Conservation (phyloP, 2,329 filamentous ascomycete species). For the Fusarium anguioides region DNA sequence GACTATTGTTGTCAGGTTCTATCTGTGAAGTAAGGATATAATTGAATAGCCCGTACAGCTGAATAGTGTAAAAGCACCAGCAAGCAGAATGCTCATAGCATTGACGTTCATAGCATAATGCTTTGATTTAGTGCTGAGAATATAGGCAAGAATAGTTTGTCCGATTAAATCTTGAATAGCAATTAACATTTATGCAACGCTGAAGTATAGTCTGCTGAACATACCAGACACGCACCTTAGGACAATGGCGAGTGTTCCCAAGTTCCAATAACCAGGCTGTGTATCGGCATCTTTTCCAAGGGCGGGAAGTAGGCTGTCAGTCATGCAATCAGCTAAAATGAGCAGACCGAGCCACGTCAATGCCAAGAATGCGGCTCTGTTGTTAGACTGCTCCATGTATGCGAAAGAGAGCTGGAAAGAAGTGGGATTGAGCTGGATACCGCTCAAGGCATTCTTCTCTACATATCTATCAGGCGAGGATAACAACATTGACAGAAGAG, state of each 20-base stretch:
- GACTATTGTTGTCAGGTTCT: background rate
- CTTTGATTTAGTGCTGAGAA: background rate
- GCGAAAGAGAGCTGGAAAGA: background rate
- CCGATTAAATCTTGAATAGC: background rate
- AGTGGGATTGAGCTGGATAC: background rate
- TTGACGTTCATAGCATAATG: background rate
- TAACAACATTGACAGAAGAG: no score
- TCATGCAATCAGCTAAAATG: background rate
- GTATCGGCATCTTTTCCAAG: background rate
- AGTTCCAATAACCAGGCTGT: background rate
- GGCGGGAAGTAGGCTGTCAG: background rate
- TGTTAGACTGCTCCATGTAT: background rate
- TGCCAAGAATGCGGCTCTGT: background rate
- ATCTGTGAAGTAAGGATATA: no score
- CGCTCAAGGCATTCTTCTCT: background rate
- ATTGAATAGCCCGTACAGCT: background rate
- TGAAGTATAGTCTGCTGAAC: background rate
- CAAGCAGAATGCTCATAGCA: background rate
- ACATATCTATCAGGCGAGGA: background rate
- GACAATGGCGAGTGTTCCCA: background rate
- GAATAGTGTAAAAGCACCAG: background rate
- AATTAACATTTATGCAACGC: background rate
- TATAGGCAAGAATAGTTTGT: background rate
- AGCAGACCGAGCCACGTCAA: background rate
- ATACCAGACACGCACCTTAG: background rate